Evolutionary conservation across 805 yeast species (phyloP).

Genomic region (Yarrowia sp.): DNA sequence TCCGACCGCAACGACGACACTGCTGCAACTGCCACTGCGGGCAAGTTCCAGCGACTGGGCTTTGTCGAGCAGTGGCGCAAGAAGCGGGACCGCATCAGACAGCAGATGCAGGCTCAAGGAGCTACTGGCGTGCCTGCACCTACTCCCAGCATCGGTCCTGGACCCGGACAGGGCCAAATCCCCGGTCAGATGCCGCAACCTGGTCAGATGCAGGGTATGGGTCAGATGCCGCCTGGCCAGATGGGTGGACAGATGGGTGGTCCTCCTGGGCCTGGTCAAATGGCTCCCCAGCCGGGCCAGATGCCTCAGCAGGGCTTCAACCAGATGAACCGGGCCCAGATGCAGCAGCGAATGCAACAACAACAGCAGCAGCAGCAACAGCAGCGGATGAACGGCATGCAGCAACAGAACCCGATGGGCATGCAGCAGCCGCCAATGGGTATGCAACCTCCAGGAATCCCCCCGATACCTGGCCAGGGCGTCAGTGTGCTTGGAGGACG

Average conservation of each 20-base stretch:
- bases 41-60: slow-evolving; percentile 80
- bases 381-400: slow-evolving; percentile 35
- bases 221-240: slow-evolving; percentile 8
- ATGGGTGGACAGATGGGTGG: slow-evolving; percentile 5
- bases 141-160: slow-evolving; percentile 10
- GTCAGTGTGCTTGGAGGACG: slow-evolving; percentile 7
- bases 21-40: slow-evolving; percentile 44
- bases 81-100: slow-evolving; percentile 55
- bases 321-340: slow-evolving; percentile 26
- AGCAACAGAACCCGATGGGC: slow-evolving; percentile 28
- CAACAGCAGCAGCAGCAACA: slow-evolving; percentile 34
- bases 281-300: slow-evolving; percentile 1
- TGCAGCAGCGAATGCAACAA: slow-evolving; percentile 26
- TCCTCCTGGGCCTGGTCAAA: slow-evolving; percentile 25
- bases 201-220: slow-evolving; percentile 26
- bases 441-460: slow-evolving; percentile 27
- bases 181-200: slow-evolving; percentile 29
- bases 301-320: slow-evolving; percentile 28
- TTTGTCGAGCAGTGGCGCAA: slow-evolving; percentile 84
- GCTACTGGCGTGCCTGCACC: background rate
- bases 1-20: slow-evolving; percentile 33
- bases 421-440: slow-evolving; percentile 24
- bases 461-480: slow-evolving; percentile 19
- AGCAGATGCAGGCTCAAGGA: slow-evolving; percentile 34
- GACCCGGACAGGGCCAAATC: slow-evolving; percentile 31